Base-by-base conservation (phyloP, 2,329 filamentous ascomycete genomes). In the Coleophoma cylindrospora region DNA sequence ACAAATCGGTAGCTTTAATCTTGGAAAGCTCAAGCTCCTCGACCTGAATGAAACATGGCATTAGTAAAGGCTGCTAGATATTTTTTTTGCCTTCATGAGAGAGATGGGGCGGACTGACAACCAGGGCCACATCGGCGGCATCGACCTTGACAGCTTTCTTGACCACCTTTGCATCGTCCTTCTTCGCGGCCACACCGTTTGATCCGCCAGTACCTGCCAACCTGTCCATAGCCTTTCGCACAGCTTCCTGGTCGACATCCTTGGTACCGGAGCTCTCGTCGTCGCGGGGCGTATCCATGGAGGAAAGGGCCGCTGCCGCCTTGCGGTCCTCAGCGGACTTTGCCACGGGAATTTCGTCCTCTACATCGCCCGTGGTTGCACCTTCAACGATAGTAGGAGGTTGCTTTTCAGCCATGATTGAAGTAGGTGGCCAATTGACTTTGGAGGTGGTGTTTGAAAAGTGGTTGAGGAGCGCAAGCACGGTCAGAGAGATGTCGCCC, bases 271-370 rank as follows among this genome's bases (percentile, higher is more conserved):
- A 61, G 41, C 75, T 71, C 32, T 78, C 74, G 44, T 75, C 74
- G 51, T 71, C 73, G 36, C 69, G 66, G 40, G 72, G 66, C 5
- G 55, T 51, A 64, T 89, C 86, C 57, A 91, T 82, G 54, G 77
- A 80, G 44, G 84, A 86, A 52, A 91, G 80, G 32, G 87, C 87
- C 7, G 83, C 84, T 38, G 85, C 85, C 43, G 86, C 85, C 69
- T 89, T 89, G 68, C 86, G 86, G 68, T 90, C 86, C 63, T 86
- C 86, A 40, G 79, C 81, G 68, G 84, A 86, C 62, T 78, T 76
- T 50, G 71, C 68, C 15, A 59, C 54, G 12, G 62, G 68, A 57
- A 74, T 68, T 59, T 81, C 79, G 54, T 83, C 79, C 50, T 83
- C 80, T 54, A 77, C 72, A 55, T 83, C 79, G 53, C 74, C 79